phyloP scores from a whole-genome alignment of 495 filamentous ascomycete species.

The Penicillium psychrofluorescens region DNA sequence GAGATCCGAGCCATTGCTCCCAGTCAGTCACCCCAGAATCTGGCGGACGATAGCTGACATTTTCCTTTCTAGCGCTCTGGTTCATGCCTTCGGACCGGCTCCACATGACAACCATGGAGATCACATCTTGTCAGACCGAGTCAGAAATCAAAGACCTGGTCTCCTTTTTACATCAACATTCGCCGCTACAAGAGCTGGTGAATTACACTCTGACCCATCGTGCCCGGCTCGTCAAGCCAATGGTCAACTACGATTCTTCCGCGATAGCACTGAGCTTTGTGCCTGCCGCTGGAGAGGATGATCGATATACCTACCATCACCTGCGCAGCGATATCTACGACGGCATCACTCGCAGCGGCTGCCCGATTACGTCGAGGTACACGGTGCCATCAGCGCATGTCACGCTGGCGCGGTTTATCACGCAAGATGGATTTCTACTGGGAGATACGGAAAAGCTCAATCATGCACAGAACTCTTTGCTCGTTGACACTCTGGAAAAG shows the following conservation, averaged over 20 bases:
- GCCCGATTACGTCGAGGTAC: slow-evolving; percentile 66
- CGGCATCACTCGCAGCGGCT: slow-evolving; percentile 46
- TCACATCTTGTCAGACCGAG: slow-evolving; percentile 61
- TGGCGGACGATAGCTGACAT: neutral
- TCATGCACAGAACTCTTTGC: slow-evolving; percentile 41
- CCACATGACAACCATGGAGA: slow-evolving; percentile 81
- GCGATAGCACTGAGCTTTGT: slow-evolving; percentile 83
- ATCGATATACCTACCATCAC: slow-evolving; percentile 82
- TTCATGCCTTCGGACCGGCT: slow-evolving; percentile 68
- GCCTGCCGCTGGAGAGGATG: slow-evolving; percentile 59
- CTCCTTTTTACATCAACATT: slow-evolving; percentile 37
- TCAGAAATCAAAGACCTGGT: slow-evolving; percentile 55
- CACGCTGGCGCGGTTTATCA: slow-evolving; percentile 75
- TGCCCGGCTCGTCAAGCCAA: slow-evolving; percentile 69
- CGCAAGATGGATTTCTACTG: slow-evolving; percentile 39
- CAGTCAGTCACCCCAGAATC: slow-evolving; percentile 11
- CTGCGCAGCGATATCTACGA: slow-evolving; percentile 71
- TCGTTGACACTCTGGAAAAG: slow-evolving; percentile 62
- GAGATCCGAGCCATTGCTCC: slow-evolving; percentile 48
- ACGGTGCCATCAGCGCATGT: slow-evolving; percentile 82
- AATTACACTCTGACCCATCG: slow-evolving; percentile 56
- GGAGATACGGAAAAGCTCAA: slow-evolving; percentile 13
- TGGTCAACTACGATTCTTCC: slow-evolving; percentile 75
- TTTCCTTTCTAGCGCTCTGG: slow-evolving; percentile 59
- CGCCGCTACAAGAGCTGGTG: slow-evolving; percentile 45